Base-by-base conservation (phyloP, 1,284 basidiomycete species). In the Xerocomus amazonicus region DNA sequence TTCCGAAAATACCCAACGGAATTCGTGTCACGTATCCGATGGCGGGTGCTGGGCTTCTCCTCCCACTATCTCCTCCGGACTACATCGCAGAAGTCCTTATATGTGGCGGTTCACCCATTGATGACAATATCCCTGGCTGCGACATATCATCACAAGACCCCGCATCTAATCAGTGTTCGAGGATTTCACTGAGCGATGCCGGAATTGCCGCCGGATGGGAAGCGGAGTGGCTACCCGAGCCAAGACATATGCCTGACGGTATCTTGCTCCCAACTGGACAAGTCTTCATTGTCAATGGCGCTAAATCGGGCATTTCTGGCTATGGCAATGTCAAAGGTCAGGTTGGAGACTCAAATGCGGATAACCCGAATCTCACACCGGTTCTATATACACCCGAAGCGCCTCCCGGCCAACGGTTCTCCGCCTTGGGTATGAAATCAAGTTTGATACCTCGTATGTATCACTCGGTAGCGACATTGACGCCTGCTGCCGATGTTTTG, bases 1-100 rank as follows among this genome's bases (percentile, higher is more conserved):
- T 92, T 2, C 88, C 88, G 12, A 65, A 65, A 39, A 76, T 93
- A 53, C 90, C 90, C 3, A 91, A 92, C 55, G 84, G 82, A 32
- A 81, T 92, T 12, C 84, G 86, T 16, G 80, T 92, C 32, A 90
- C 88, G 0, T 92, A 92, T 65, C 90, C 90, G 0, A 87, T 88
- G 80, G 75, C 86, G 16, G 88, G 84, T 17, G 84, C 84, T 9
- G 85, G 73, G 4, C 61, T 87, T 17, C 73, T 92, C 16, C 78
- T 92, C 3, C 89, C 90, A 8, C 71, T 92, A 6, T 77, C 76
- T 3, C 77, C 79, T 6, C 73, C 75, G 13, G 83, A 84, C 59
- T 91, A 87, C 57, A 72, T 73, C 3, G 78, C 90, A 0, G 84
- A 88, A 57, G 70, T 93, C 34, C 71, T 93, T 14, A 68, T 92